A percentile compares a stretch with the other conserved stretches of the same genome.
These are phyloP conservation scores for Colletotrichum sp. DNA, from an alignment of 2,329 filamentous ascomycete species.

Conservation along the genomic window DNA sequence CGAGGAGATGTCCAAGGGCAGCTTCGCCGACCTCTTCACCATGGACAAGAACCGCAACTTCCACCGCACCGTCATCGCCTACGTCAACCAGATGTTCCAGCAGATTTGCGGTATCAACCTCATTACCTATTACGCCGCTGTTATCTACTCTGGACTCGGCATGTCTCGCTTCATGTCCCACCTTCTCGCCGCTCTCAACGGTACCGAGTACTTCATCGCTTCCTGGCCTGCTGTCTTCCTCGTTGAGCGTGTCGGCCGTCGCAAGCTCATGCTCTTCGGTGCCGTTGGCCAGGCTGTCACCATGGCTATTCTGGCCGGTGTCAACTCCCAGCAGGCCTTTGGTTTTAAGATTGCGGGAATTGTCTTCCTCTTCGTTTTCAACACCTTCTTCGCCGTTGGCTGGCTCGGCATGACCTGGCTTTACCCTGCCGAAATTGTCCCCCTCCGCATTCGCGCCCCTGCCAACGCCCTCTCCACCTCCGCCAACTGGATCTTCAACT, in stretches of 20 bases:
- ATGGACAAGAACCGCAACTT: constrained; percentile 61
- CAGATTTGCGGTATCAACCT: constrained; percentile 38
- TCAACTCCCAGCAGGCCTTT: constrained; percentile 33
- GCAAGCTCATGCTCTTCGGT: constrained; percentile 75
- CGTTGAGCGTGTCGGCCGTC: constrained; percentile 70
- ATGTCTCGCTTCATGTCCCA: constrained; percentile 61
- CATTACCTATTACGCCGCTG: constrained; percentile 30
- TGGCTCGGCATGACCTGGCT: constrained; percentile 69
- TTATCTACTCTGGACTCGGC: constrained; percentile 46
- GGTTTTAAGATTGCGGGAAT: constrained; percentile 34
- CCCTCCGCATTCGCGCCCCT: constrained; percentile 63
- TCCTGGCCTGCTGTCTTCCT: constrained; percentile 67
- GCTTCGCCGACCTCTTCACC: constrained; percentile 63
- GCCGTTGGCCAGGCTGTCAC: constrained; percentile 66
- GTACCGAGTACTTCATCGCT: constrained; percentile 49
- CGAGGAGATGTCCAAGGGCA: constrained; percentile 62
- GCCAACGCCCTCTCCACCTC: constrained; percentile 61
- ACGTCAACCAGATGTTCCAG: constrained; percentile 62
- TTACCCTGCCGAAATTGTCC: constrained; percentile 66
- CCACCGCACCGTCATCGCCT: constrained; percentile 59
- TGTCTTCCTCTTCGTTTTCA: constrained; percentile 66
- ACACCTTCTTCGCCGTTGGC: constrained; percentile 63
- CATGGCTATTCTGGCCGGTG: constrained; percentile 67
- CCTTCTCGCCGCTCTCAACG: constrained; percentile 60
- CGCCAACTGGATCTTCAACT: constrained; percentile 69